phyloP scores from a whole-genome alignment of 2,329 filamentous ascomycete species.

The Periconia digitata region DNA sequence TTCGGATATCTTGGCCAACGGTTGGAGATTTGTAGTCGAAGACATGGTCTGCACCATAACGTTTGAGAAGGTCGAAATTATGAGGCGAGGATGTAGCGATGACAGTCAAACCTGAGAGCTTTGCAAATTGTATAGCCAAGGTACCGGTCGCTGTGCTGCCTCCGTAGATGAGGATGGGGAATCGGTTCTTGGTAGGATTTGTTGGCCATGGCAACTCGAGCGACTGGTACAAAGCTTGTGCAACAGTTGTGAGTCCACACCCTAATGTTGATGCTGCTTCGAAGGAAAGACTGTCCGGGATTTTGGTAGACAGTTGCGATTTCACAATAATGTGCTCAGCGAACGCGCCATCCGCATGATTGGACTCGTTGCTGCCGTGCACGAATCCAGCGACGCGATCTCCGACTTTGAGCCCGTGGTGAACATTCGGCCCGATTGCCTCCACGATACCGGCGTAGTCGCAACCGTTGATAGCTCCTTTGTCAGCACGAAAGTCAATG shows the following conservation, averaged over 20 bases:
- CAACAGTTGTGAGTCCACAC: conserved; percentile 55
- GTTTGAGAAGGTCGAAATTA: conserved; percentile 16
- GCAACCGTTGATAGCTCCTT: conserved; percentile 53
- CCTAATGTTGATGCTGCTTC: conserved; percentile 58
- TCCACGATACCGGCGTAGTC: conserved; percentile 59
- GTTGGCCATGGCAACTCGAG: conserved; percentile 52
- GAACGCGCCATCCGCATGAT: conserved; percentile 55
- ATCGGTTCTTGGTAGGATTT: conserved; percentile 37
- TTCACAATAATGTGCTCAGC: conserved; percentile 57
- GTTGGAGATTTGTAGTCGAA: conserved; percentile 50
- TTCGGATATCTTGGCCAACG: conserved; percentile 50
- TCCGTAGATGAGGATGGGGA: conserved; percentile 53
- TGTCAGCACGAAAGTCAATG: conserved; percentile 22
- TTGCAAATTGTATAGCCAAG: conserved; percentile 28
- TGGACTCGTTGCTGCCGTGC: conserved; percentile 47
- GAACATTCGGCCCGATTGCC: conserved; percentile 53
- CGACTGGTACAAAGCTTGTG: conserved; percentile 51
- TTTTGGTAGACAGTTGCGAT: conserved; percentile 50
- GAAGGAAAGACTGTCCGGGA: conserved; percentile 53
- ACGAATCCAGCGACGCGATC: conserved; percentile 56
- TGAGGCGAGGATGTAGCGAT: conserved; percentile 42
- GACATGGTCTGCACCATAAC: conserved; percentile 14
- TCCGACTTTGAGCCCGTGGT: conserved; percentile 50
- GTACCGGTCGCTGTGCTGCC: conserved; percentile 54
- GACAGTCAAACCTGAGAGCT: conserved; percentile 19